Base-by-base conservation (phyloP, 441 rosid genomes). In the Adansonia rubrostipa region DNA sequence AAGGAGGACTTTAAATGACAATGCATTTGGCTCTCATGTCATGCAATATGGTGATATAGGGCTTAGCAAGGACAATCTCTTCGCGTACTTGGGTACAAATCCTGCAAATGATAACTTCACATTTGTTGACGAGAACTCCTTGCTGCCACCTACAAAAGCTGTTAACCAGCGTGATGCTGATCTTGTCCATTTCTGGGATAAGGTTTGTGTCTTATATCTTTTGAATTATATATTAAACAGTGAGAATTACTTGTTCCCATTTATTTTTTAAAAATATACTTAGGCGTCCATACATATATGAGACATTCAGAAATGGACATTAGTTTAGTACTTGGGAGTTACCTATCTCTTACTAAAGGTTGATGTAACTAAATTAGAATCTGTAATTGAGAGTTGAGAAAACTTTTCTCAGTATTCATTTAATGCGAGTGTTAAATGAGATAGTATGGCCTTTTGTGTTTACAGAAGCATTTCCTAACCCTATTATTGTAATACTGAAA, bases 141-240 rank as follows among this genome's bases (percentile, higher is more conserved):
- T 91, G 79, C 86, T 62, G 77, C 88, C 80, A 69, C 85, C 86
- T 74, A 80, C 91, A 83, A 83, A 83, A 83, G 93, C 86, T 67
- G 92, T 93, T 78, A 94, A 88, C 87, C 99, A 96, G 82, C 96
- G 98, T 40, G 99, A 96, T 81, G 98, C 99, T 13, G 97, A 94
- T 87, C 93, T 96, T 54, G 86, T 92, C 57, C 95, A 91, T 83
- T 92, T 93, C 83, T 94, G 95, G 97, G 89, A 88, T 40, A 94
- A 92, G 98, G 99, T 96, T 78, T 76, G 79, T 84, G 20, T 64
- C 54, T 64, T 40, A 28, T 22, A 51, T 24, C 44, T 42, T 6
- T 53, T 40, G 8, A 17, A 2, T 72, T 9, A 7, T 22, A 44
- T 68, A 20, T 68, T 68, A 11, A 11, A 4, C 4, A 19, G 36